phyloP scores from a whole-genome alignment of 805 yeast species.

The Pichia scutulata region DNA sequence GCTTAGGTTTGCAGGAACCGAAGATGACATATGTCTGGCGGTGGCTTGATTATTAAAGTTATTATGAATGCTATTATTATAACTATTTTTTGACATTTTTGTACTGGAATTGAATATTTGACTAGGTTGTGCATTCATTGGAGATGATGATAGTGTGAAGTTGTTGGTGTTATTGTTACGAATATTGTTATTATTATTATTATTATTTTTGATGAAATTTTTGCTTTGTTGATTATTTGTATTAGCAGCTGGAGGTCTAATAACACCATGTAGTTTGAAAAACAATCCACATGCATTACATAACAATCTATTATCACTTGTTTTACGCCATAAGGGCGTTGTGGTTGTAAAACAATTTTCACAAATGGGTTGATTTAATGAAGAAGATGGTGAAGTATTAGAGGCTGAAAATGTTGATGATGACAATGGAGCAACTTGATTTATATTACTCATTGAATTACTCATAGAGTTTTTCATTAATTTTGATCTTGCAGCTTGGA shows the following conservation, averaged over 20 bases:
- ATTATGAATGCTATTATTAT: neutral
- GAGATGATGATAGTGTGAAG: neutral
- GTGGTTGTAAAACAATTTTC: slow-evolving; percentile 87
- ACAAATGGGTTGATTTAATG: slow-evolving; percentile 39
- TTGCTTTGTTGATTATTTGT: neutral
- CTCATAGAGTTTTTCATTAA: slow-evolving; percentile 2
- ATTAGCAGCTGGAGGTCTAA: slow-evolving; percentile 21
- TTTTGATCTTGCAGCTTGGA: slow-evolving; percentile 9
- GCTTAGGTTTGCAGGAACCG: neutral
- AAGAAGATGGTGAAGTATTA: neutral
- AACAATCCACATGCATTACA: slow-evolving; percentile 94
- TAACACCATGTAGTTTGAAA: slow-evolving; percentile 72
- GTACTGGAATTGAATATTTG: neutral
- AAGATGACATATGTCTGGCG: neutral
- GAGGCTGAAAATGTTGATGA: neutral
- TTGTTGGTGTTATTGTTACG: neutral
- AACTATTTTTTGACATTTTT: neutral
- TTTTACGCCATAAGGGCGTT: slow-evolving; percentile 88
- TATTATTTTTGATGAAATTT: neutral
- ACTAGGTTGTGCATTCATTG: neutral
- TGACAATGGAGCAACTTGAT: neutral
- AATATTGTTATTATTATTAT: neutral
- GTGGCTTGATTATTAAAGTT: neutral
- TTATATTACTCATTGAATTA: slow-evolving; percentile 3
- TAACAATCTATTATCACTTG: slow-evolving; percentile 70